Evolutionary conservation across 2,329 filamentous ascomycete genomes (phyloP), one percentile per base, ranked within the genome.

Genomic region (Hymenotorrendiella dingleyae): DNA sequence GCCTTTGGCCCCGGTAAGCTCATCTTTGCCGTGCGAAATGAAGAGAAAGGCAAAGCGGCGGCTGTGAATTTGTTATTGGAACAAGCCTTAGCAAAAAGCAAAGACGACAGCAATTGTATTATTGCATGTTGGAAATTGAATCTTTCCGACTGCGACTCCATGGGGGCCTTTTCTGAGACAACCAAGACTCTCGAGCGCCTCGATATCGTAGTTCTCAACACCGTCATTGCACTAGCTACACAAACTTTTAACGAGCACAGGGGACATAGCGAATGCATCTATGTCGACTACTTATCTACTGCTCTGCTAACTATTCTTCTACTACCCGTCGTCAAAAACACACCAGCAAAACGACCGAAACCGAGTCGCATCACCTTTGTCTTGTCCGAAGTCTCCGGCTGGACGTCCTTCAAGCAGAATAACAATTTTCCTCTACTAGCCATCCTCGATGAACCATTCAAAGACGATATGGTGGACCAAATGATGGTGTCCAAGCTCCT

Each of bases 41-140:
- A 49, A 0, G 43, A 55, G 3, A 71, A 67, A 35, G 73, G 73
- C 8, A 59, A 72, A 21, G 55, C 50, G 0, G 71, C 70, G 2
- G 63, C 60, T 2, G 27, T 43, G 1, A 40, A 49, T 6, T 55
- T 71, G 4, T 42, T 57, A 4, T 36, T 23, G 4, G 14, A 30
- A 17, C 58, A 56, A 4, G 39, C 44, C 14, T 41, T 55, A 21
- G 56, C 59, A 36, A 61, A 61, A 2, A 43, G 47, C 0, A 64
- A 66, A 3, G n/a, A n/a, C n/a, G n/a, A n/a, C n/a, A n/a, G n/a
- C n/a, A n/a, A n/a, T n/a, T n/a, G n/a, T n/a, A n/a, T n/a, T n/a
- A 64, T 76, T 11, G 62, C 73, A n/a, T 69, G 76, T 4, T 76
- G 69, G 70, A 14, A 57, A 2, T 50, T 78, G 16, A 71, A 78